phyloP scores from a whole-genome alignment of 2,329 filamentous ascomycete species.

The Canariomyces notabilis region DNA sequence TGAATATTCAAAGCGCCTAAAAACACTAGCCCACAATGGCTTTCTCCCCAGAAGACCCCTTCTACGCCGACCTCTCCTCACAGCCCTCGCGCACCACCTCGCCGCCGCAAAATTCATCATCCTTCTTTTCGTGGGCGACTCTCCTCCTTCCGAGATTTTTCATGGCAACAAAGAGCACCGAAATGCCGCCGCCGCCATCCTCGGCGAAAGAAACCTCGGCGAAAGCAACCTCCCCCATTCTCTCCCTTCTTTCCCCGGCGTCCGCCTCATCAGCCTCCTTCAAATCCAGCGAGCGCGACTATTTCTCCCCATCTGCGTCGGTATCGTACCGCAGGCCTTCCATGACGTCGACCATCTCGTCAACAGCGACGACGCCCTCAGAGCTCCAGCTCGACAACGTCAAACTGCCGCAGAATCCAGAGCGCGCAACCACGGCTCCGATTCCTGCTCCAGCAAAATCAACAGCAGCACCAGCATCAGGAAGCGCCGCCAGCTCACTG shows the following conservation, averaged over 20 bases:
- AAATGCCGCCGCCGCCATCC: constrained; percentile 7
- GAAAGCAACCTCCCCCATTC: neutral
- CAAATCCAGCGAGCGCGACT: constrained; percentile 7
- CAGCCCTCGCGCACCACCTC: constrained; percentile 4
- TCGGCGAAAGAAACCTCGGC: neutral
- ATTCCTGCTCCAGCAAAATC: neutral
- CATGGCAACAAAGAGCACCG: constrained; percentile 1
- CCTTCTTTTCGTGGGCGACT: constrained; percentile 4
- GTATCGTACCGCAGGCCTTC: constrained; percentile 13
- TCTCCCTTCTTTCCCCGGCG: constrained; percentile 5
- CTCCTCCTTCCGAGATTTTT: neutral
- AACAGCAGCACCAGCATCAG: neutral
- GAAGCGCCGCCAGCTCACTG: neutral
- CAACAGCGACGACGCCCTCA: constrained; percentile 12
- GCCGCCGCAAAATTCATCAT: constrained; percentile 3
- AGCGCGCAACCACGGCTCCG: too few species aligned
- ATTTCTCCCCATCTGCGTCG: constrained; percentile 4
- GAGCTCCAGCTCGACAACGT: neutral
- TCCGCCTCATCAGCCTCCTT: constrained; percentile 1
- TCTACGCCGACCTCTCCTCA: constrained; percentile 16
- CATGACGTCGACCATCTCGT: constrained; percentile 19
- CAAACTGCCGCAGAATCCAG: neutral
- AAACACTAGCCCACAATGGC: constrained; percentile 13
- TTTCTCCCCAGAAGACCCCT: constrained; percentile 14
- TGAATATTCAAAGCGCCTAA: neutral